Base-by-base conservation (phyloP, 257 asterid species). In the Solanum phureja region DNA sequence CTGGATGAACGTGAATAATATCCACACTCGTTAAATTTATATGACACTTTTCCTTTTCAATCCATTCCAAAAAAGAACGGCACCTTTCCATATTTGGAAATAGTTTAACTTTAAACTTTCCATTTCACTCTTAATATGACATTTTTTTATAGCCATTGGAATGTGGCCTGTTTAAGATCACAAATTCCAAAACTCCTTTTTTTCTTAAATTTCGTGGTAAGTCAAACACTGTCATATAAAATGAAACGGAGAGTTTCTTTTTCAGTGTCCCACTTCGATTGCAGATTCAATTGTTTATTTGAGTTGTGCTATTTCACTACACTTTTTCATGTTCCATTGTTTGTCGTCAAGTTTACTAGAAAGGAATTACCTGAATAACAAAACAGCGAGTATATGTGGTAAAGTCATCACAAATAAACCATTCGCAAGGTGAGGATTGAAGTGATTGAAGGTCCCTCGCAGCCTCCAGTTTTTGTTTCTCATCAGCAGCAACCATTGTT, bases 371-470 rank as follows among this genome's bases (percentile, higher is more conserved):
- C 96, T 96, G 99, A 82, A 95, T 96, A 83, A 95, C 90, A 40
- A 96, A 95, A 87, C 89, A 89, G 24, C 99, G 98, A 35, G 98
- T 95, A 87, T 91, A 93, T 84, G 92, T 90, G 84, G 92, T 91
- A 0, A 94, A 88, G 87, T 96, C 98, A 88, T 95, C 98, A 38
- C 98, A 96, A 19, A 93, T 91, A 89, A 95, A 95, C 99, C 98
- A 96, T 58, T 96, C 96, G n/a, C 98, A 94, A 3, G 98, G 98
- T 10, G 99, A 93, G 11, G 94, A 93, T 42, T 94, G 96, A 87
- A 94, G 96, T 10, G 99, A 95, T 56, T 92, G 99, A 69, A 96
- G 98, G 60, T 95, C 96, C 91, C 74, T 94, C 4, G 98, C 99
- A 5, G 98, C 96, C 92, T 93, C 90, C 89, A 94, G 96, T 37